phyloP scores from a whole-genome alignment of 352 stramenopile genomes.

The Lagenidium sp. region DNA sequence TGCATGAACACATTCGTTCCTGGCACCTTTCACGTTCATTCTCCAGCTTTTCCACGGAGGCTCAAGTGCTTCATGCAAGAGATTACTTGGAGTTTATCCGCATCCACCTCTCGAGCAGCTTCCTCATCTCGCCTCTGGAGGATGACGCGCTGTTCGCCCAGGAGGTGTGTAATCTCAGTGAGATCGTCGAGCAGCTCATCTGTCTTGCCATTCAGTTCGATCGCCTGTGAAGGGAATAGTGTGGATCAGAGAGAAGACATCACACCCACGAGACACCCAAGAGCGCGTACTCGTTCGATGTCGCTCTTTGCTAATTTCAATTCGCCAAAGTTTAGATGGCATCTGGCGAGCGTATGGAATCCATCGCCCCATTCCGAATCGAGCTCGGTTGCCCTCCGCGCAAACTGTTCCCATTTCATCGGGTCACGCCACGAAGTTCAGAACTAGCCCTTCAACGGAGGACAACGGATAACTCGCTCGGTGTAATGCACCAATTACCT shows the following conservation, averaged over 20 bases:
- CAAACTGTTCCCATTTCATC: conserved; percentile 22
- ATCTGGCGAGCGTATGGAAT: conserved; percentile 56
- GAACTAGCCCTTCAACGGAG: too few species aligned
- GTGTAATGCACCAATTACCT: too few species aligned
- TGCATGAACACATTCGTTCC: too few species aligned
- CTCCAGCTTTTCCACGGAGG: conserved; percentile 28
- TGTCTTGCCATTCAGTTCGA: conserved; percentile 24
- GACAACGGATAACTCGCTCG: too few species aligned
- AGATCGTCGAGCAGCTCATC: conserved; percentile 41
- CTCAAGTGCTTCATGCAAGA: conserved; percentile 63
- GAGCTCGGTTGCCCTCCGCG: conserved; percentile 37
- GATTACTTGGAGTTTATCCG: conserved; percentile 49
- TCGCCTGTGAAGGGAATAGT: conserved; percentile 23
- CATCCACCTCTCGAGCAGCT: conserved; percentile 19
- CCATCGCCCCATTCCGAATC: conserved; percentile 52
- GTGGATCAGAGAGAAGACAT: neutral
- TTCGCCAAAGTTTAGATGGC: conserved; percentile 77
- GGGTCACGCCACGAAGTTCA: too few species aligned
- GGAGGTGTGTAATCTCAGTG: conserved; percentile 30
- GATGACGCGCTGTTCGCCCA: conserved; percentile 27
- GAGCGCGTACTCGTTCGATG: conserved; percentile 27
- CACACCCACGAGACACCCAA: neutral
- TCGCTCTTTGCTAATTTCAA: conserved; percentile 43
- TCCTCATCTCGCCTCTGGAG: conserved; percentile 33
- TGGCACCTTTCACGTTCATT: neutral